Conservation (phyloP, 805 yeast genomes). For the Candida argentea region DNA sequence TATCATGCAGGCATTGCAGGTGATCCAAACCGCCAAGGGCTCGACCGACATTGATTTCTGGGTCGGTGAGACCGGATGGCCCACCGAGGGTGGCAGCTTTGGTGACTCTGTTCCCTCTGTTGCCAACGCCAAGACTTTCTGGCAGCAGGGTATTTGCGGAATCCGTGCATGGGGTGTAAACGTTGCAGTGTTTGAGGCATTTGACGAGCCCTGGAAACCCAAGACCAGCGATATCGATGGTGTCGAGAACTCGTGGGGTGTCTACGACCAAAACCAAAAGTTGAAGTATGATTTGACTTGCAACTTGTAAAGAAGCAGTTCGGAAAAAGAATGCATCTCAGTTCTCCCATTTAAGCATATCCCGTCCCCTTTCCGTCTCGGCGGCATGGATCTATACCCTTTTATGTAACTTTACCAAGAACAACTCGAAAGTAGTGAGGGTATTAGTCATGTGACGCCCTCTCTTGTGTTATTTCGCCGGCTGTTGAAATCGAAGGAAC, state of each 20-base stretch:
- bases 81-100: conserved; percentile 71
- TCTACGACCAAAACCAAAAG: conserved; percentile 45
- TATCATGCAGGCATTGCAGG: conserved; percentile 93
- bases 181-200: conserved; percentile 88
- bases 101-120: conserved; percentile 60
- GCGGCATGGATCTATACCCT: too few species aligned
- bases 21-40: conserved; percentile 79
- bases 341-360: too few species aligned
- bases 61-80: conserved; percentile 99
- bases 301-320: conserved; percentile 10
- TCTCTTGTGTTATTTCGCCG: too few species aligned
- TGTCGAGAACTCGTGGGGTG: conserved; percentile 96
- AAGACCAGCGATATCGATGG: conserved; percentile 73
- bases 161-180: conserved; percentile 94
- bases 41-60: conserved; percentile 78
- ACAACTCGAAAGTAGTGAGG: too few species aligned
- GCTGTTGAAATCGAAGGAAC: too few species aligned
- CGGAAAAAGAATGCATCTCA: too few species aligned
- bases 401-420: too few species aligned
- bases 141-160: conserved; percentile 86
- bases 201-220: conserved; percentile 96
- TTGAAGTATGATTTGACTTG: conserved; percentile 31
- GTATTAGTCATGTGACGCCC: too few species aligned
- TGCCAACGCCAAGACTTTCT: conserved; percentile 66
- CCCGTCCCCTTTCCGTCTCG: too few species aligned